These are phyloP conservation scores for Penicillium maclennaniae DNA, from an alignment of 495 filamentous ascomycete genomes.

Conservation along the genomic window DNA sequence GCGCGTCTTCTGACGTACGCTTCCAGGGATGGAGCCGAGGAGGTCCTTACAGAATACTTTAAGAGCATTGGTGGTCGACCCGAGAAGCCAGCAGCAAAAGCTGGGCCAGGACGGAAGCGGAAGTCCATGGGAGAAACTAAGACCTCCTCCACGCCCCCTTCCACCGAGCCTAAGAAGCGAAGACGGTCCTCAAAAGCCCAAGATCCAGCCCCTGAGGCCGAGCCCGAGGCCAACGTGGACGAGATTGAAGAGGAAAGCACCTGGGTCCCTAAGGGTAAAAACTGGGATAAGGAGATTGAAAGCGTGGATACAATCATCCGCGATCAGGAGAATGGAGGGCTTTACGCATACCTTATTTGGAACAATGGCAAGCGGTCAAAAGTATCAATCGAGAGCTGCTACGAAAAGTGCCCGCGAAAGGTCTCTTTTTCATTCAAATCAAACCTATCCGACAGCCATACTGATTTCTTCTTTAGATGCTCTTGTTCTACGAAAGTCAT, in stretches of 20 bases:
- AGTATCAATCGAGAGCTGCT: conserved; percentile 36
- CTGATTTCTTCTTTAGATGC: conserved; percentile 35
- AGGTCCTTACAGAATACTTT: conserved; percentile 53
- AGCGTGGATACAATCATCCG: conserved; percentile 56
- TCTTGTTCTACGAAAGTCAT: conserved; percentile 45
- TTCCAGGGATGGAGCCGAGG: conserved; percentile 48
- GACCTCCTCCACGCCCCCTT: conserved; percentile 10
- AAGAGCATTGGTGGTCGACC: conserved; percentile 54
- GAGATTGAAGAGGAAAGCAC: background rate
- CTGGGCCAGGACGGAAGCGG: conserved; percentile 30
- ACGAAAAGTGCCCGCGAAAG: conserved; percentile 39
- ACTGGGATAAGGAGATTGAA: conserved; percentile 56
- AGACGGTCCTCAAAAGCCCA: conserved; percentile 21
- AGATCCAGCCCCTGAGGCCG: conserved; percentile 11
- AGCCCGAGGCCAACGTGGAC: conserved; percentile 17
- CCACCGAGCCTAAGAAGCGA: conserved; percentile 25
- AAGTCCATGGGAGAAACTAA: conserved; percentile 38
- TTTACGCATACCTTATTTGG: conserved; percentile 55
- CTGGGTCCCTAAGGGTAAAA: conserved; percentile 50
- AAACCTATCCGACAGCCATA: background rate
- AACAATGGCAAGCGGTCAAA: conserved; percentile 45
- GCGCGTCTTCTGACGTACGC: conserved; percentile 11
- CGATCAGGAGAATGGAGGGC: conserved; percentile 31
- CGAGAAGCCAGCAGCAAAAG: conserved; percentile 21
- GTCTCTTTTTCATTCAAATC: conserved; percentile 12